Base-by-base conservation (phyloP, 805 yeast species). In the Maudiozyma turicensis region DNA sequence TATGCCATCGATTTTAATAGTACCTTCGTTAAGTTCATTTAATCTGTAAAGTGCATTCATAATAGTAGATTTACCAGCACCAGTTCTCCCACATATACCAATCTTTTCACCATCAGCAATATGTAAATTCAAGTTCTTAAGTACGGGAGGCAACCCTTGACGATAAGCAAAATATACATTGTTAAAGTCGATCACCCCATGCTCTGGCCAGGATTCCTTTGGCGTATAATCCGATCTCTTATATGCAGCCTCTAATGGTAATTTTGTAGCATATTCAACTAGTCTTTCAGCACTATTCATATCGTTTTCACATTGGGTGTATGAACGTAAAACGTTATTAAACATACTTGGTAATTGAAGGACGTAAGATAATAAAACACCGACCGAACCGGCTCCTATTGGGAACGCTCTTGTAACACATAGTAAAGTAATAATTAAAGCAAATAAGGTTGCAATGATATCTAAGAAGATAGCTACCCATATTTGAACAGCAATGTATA, bases 231-330 rank as follows among this genome's bases (percentile, higher is more conserved):
- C 77, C 1, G 66, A 70, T 50, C 75, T 78, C 32, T 66, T 64
- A 56, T 77, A 79, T 0, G 84, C 76, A 0, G 89, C 88, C 63
- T 87, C 95, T 56, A 78, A 77, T 1, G 82, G 82, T 50, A 87
- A 67, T 31, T 76, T 74, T 50, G 72, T 72, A 0, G 86, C 89
- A 65, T 85, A 84, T 52, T 80, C 76, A 46, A 78, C 73, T 45
- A 86, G 65, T 64, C 83, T 72, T 64, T 78, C 83, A 10, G 75
- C 80, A 45, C 80, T 73, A 54, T 77, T 77, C 82, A 78, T 76
- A 58, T 76, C 79, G 56, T 73, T 76, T 60, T 78, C 82, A 29
- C 75, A 76, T 60, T 74, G 78, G 13, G 82, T 77, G 67, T 73
- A 66, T 32, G 81, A 66, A 54, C 80, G 70, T 39, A 77, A 62